Conservation (phyloP, 164 flowering plant species). For the Brasenia schreberi region DNA sequence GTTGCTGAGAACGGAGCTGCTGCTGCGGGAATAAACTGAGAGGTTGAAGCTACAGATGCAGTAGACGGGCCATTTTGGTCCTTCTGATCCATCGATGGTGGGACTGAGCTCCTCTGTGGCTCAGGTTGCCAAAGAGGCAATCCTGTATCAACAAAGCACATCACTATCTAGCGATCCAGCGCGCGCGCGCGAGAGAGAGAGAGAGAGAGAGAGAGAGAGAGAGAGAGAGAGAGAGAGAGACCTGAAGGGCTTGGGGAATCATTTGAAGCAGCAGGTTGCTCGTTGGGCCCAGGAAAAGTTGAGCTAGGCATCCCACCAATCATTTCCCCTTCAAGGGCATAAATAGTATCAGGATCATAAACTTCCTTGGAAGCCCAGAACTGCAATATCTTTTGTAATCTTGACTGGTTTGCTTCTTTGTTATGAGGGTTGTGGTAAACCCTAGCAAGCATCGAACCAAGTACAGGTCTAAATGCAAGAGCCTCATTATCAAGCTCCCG, state of each 20-base stretch:
- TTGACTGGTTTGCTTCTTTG: conserved; percentile 82
- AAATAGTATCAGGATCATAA: conserved; percentile 72
- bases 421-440: conserved; percentile 85
- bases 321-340: conserved; percentile 74
- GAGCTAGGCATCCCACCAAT: conserved; percentile 42
- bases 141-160: conserved; percentile 16
- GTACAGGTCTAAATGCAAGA: conserved; percentile 83
- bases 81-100: conserved; percentile 21
- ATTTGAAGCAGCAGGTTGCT: conserved; percentile 29
- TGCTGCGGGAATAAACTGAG: conserved; percentile 11
- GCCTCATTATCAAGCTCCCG: conserved; percentile 90
- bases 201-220: conserved; percentile 9
- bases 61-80: conserved; percentile 43
- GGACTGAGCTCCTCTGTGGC: conserved; percentile 23
- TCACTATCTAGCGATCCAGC: not conserved
- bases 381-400: conserved; percentile 76
- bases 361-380: conserved; percentile 99
- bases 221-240: conserved; percentile 5
- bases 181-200: not conserved
- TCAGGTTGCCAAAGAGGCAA: conserved; percentile 51
- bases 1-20: conserved; percentile 43
- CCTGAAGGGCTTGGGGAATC: conserved; percentile 35
- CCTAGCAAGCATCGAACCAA: conserved; percentile 89
- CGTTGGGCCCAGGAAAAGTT: conserved; percentile 33
- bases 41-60: conserved; percentile 14